Evolutionary conservation across 2,329 filamentous ascomycete species (phyloP).

Genomic region (Emmonsia crescens): DNA sequence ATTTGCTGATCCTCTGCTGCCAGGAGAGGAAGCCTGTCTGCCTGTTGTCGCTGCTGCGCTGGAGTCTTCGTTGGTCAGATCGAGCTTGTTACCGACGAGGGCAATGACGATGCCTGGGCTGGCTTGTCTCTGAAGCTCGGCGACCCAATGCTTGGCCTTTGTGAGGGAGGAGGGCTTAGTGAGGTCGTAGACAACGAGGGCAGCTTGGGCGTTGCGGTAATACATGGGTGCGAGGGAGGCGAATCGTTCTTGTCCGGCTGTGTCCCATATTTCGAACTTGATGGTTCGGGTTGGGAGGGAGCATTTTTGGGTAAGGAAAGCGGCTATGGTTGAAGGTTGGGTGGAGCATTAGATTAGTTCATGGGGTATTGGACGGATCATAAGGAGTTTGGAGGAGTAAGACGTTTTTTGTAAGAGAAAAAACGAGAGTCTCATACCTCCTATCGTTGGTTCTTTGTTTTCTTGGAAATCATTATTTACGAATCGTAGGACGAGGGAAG

Average conservation of each 20-base stretch:
- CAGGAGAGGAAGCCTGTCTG: neutral
- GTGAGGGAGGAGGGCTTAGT: slow-evolving; percentile 83
- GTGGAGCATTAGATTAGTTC: neutral
- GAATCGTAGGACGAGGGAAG: slow-evolving; percentile 92
- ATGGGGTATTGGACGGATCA: neutral
- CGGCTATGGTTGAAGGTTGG: slow-evolving; percentile 47
- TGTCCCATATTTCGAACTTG: slow-evolving; percentile 97
- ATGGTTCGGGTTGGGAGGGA: slow-evolving; percentile 77
- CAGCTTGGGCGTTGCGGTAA: slow-evolving; percentile 98
- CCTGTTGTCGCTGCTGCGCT: neutral
- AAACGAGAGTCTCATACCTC: slow-evolving; percentile 49
- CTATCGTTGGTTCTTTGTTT: slow-evolving; percentile 98
- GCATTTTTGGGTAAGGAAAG: slow-evolving; percentile 98
- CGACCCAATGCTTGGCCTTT: slow-evolving; percentile 99
- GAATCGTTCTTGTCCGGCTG: slow-evolving; percentile 95
- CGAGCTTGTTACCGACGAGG: slow-evolving; percentile 92
- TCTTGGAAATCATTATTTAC: slow-evolving; percentile 99
- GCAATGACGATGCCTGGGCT: slow-evolving; percentile 99
- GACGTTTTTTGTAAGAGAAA: neutral
- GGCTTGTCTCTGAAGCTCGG: slow-evolving; percentile 95
- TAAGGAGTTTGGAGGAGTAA: neutral
- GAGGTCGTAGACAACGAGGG: slow-evolving; percentile 97
- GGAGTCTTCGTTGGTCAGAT: slow-evolving; percentile 74
- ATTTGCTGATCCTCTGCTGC: neutral
- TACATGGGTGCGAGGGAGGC: slow-evolving; percentile 99